Percentiles rank a stretch among this genome's conserved stretches.
Evolutionary conservation across 2,329 filamentous ascomycete genomes (phyloP).

Genomic region (Rosellinia necatrix): DNA sequence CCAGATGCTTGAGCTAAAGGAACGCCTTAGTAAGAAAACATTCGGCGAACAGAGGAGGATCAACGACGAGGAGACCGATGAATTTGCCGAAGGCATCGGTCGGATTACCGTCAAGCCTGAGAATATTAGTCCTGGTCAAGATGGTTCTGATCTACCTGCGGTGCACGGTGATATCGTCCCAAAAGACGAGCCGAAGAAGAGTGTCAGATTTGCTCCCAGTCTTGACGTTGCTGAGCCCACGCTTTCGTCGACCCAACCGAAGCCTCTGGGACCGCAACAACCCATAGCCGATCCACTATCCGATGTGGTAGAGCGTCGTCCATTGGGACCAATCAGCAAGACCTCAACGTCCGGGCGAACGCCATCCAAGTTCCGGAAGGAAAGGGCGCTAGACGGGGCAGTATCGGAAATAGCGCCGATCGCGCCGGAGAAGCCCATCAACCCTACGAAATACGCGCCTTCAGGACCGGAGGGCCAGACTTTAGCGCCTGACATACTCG

Average conservation of each 20-base stretch:
- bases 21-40: conserved; percentile 58
- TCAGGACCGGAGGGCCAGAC: conserved; percentile 58
- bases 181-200: conserved; percentile 33
- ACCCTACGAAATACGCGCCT: conserved; percentile 48
- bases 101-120: conserved; percentile 45
- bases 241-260: conserved; percentile 33
- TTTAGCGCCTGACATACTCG: conserved; percentile 64
- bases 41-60: conserved; percentile 46
- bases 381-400: conserved; percentile 30
- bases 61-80: conserved; percentile 46
- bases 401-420: conserved; percentile 28
- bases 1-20: conserved; percentile 85
- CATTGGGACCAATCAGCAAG: conserved; percentile 20
- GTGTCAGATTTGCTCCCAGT: conserved; percentile 38
- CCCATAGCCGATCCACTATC: conserved; percentile 52
- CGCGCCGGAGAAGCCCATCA: conserved; percentile 49
- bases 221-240: conserved; percentile 39
- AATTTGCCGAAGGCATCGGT: conserved; percentile 45
- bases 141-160: conserved; percentile 32
- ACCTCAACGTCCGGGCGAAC: conserved; percentile 42
- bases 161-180: not conserved
- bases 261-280: conserved; percentile 17
- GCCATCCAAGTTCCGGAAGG: conserved; percentile 58
- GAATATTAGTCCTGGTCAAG: conserved; percentile 4
- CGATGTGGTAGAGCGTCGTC: conserved; percentile 56